Base-by-base conservation (phyloP, 768 basidiomycete species). In the Mycena indigotica region DNA sequence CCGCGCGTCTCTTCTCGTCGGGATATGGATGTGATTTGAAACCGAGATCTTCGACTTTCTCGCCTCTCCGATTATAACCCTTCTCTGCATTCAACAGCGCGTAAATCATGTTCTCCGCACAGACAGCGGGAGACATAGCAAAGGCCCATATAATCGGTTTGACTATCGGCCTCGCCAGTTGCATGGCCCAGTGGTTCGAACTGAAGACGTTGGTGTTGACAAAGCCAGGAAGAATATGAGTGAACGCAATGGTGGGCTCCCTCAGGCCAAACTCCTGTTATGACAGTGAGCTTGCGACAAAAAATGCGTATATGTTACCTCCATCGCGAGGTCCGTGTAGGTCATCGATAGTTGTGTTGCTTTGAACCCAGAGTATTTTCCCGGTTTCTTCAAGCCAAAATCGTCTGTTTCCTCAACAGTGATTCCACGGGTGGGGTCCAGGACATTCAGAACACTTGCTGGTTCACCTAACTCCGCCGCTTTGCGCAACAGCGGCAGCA, bases 401-500 rank as follows among this genome's bases (percentile, higher is more conserved):
- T 60, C 58, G 28, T 60, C 53, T 25, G 41, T 60, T 15, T 28
- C 25, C 25, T 29, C 49, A 2, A 60, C 56, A n/a, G 52, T 30
- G 13, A 28, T 29, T 28, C 57, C 52, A 19, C 46, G 52, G 8
- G 50, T 51, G 1, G 60, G 55, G 16, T 50, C 60, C n/a, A 57
- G 35, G n/a, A 61, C 56, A 5, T 50, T 61, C 50, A 61, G 44
- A 30, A 56, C 55, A 17, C 51, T 56, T n/a, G 60, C 51, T 4
- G 30, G 35, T 21, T 61, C 55, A 10, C 70, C 71, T 10, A 64
- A 64, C 15, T 71, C 69, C 29, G 58, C 66, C 23, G 74, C 72
- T 28, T 64, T 69, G 32, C 50, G 54, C 15, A 76, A 64, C 4
- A 70, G 56, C 10, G 74, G 74, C 19, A 73, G 52, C 4, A 76